Percentiles rank a stretch among this genome's conserved stretches.
These are phyloP conservation scores for barley (Hordeum vulgare) DNA, from an alignment of 176 grass and related monocot genomes.

Conservation along the genomic window DNA sequence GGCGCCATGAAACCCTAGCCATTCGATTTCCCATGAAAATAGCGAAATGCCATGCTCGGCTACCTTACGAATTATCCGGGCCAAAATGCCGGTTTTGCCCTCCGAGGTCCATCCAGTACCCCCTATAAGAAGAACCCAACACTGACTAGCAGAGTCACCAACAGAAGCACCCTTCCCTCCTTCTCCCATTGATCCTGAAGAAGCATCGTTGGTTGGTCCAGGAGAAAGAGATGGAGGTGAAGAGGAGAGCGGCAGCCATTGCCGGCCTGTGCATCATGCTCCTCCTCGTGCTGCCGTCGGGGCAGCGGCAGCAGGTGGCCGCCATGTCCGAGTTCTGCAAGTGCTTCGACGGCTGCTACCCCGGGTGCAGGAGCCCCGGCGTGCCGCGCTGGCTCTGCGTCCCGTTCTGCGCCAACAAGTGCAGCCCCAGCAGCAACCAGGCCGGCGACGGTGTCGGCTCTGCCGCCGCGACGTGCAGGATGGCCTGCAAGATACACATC, in stretches of 20 bases:
- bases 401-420: not conserved
- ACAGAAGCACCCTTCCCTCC: not conserved
- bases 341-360: not conserved
- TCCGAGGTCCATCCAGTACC: not conserved
- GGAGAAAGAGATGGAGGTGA: not conserved
- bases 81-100: not conserved
- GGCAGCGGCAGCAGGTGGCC: not conserved
- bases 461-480: not conserved
- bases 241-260: not conserved
- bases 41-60: not conserved
- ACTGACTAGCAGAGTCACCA: not conserved
- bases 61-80: not conserved
- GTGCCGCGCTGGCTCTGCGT: not conserved
- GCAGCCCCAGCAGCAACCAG: not conserved
- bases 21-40: not conserved
- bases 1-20: not conserved
- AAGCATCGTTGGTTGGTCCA: not conserved
- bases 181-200: not conserved
- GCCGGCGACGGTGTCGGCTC: no score
- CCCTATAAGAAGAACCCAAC: not conserved
- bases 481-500: no score
- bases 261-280: not conserved
- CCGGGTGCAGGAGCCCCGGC: not conserved
- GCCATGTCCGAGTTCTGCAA: not conserved
- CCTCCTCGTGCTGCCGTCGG: not conserved